phyloP scores from a whole-genome alignment of 2,329 filamentous ascomycete species.

The Curvularia verruculosa region DNA sequence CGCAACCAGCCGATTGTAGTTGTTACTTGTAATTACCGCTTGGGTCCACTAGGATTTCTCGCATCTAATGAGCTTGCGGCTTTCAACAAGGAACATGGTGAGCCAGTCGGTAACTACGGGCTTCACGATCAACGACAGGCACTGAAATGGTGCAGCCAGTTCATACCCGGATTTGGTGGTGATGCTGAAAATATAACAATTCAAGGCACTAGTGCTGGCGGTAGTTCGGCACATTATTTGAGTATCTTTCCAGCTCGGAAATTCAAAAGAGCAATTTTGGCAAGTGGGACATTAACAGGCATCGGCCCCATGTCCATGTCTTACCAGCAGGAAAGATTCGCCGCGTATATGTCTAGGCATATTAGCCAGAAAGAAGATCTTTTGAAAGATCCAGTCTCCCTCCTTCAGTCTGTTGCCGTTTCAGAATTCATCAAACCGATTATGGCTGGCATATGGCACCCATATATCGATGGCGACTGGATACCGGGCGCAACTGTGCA shows the following conservation, averaged over 20 bases:
- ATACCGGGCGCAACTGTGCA: neutral
- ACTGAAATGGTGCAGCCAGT: neutral
- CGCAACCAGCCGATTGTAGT: neutral
- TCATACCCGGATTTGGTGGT: neutral
- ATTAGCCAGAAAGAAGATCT: neutral
- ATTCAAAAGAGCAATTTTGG: neutral
- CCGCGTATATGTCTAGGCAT: neutral
- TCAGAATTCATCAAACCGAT: neutral
- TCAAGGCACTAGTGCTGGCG: neutral
- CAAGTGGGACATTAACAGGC: neutral
- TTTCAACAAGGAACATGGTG: neutral
- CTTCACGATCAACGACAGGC: neutral
- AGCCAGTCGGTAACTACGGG: neutral
- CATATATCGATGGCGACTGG: neutral
- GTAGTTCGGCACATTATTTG: neutral
- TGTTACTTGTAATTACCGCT: neutral
- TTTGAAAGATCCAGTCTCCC: neutral
- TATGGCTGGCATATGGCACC: neutral
- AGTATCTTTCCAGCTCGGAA: neutral
- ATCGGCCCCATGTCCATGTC: neutral
- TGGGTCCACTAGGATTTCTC: neutral
- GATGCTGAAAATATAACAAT: neutral
- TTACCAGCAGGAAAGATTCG: neutral
- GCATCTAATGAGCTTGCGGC: neutral
- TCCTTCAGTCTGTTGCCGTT: neutral